phyloP scores from a whole-genome alignment of 148 eudicot genomes.

The Bassia scoparia region DNA sequence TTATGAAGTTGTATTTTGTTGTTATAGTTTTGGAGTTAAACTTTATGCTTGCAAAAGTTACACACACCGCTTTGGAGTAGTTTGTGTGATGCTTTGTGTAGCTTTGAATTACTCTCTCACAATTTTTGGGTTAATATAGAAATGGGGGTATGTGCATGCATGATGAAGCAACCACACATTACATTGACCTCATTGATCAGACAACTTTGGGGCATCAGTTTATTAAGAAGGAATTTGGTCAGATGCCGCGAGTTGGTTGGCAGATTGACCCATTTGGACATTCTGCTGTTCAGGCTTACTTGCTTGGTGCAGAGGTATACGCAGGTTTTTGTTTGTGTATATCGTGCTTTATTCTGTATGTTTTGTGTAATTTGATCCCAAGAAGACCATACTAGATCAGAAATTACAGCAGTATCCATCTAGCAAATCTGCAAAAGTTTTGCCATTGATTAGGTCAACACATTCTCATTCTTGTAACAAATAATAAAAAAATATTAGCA shows the following conservation, averaged over 20 bases:
- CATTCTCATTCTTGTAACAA: not conserved
- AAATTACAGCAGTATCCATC: not conserved
- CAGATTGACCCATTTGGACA: slow-evolving; percentile 89
- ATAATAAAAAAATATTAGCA: not conserved
- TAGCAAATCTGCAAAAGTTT: not conserved
- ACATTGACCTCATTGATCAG: slow-evolving; percentile 75
- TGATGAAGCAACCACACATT: slow-evolving; percentile 78
- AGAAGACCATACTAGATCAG: not conserved
- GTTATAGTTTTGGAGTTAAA: not conserved
- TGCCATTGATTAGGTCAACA: not conserved
- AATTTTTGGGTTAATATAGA: slow-evolving; percentile 31
- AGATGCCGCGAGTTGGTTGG: slow-evolving; percentile 77
- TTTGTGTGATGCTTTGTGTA: not conserved
- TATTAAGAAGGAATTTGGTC: slow-evolving; percentile 54
- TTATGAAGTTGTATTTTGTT: not conserved
- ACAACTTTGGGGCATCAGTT: slow-evolving; percentile 69
- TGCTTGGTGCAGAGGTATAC: slow-evolving; percentile 75
- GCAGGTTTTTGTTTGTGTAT: not conserved
- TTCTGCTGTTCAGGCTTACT: slow-evolving; percentile 84
- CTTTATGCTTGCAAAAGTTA: not conserved
- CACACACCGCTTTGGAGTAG: slow-evolving; percentile 4
- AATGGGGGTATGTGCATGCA: slow-evolving; percentile 88
- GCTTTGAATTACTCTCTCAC: slow-evolving; percentile 2
- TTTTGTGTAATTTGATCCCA: not conserved
- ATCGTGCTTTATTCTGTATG: not conserved